Evolutionary conservation across 345 rosid genomes (phyloP), one percentile per base, ranked within the genome.

Genomic region (Melaleuca alternifolia): DNA sequence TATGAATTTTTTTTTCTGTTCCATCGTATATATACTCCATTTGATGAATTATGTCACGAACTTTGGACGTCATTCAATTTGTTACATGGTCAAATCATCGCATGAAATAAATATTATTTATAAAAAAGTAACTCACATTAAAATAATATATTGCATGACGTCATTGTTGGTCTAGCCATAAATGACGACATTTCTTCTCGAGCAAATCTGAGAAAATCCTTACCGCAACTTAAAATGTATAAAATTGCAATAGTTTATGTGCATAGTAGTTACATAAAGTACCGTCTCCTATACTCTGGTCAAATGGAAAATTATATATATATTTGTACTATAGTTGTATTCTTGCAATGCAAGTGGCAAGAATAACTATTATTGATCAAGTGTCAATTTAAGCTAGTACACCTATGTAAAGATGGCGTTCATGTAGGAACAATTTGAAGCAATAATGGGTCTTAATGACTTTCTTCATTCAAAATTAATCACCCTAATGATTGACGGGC

Each of bases 141-240:
- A 3, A 57, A 57, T 57, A 26, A 57, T 57, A 5, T 57, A 24
- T 57, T 57, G 65, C 65, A 26, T 0, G 0, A 7, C 30, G 13
- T 57, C 7, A 57, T 57, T 30, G 10, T 57, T 3, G 0, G 26
- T 7, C 14, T 57, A 57, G 15, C 12, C 65, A 57, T 26, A 30
- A 57, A 57, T 12, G 1, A 26, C 1, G 11, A 57, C 3, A 0
- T 0, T 3, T 0, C 12, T 57, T 57, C 14, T 57, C n/a, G 12
- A 10, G 15, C 65, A 57, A 57, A 57, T 57, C 65, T 57, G 28
- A 26, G 11, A 56, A 26, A 57, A 4, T 23, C 2, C 62, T 57
- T 57, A 26, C 24, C 5, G 5, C 7, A 57, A 26, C 15, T 11
- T 57, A 26, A 4, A 26, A 8, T 57, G 30, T 57, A 57, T 26